Evolutionary conservation across 345 rosid genomes (phyloP).

Genomic region (Lenwebbia sp.): DNA sequence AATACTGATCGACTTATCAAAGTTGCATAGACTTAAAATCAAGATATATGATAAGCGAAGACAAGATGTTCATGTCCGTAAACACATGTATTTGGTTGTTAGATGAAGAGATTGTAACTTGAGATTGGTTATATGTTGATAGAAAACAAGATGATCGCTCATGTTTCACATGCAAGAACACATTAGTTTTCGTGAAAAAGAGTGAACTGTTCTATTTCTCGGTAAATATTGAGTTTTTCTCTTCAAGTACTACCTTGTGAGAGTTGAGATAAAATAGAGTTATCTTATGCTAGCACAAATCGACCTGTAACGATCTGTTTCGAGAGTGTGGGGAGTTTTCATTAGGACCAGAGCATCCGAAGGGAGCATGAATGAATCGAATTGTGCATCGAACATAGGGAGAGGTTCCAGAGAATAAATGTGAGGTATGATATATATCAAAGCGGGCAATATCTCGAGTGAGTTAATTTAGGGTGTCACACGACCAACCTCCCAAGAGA

Average conservation of each 20-base stretch:
- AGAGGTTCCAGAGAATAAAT: not conserved
- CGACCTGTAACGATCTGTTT: not conserved
- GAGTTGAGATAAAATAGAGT: not conserved
- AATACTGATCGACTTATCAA: not conserved
- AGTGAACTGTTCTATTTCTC: not conserved
- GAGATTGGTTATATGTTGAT: not conserved
- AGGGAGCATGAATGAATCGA: not conserved
- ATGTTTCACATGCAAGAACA: not conserved
- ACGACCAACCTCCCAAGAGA: not conserved
- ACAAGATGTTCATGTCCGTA: not conserved
- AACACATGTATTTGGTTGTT: not conserved
- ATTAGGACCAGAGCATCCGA: not conserved
- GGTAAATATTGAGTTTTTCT: not conserved
- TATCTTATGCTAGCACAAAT: not conserved
- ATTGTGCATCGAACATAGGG: accelerated
- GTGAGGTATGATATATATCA: not conserved
- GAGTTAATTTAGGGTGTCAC: not conserved
- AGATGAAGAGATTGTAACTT: not conserved
- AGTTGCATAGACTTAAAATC: not conserved
- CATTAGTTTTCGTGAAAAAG: not conserved
- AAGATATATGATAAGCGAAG: not conserved
- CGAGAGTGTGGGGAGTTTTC: not conserved
- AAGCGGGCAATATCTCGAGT: not conserved
- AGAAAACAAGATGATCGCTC: not conserved
- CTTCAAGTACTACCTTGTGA: no score